These are phyloP conservation scores for Euryodendron excelsum DNA, from an alignment of 148 eudicot species.

Conservation along the genomic window DNA sequence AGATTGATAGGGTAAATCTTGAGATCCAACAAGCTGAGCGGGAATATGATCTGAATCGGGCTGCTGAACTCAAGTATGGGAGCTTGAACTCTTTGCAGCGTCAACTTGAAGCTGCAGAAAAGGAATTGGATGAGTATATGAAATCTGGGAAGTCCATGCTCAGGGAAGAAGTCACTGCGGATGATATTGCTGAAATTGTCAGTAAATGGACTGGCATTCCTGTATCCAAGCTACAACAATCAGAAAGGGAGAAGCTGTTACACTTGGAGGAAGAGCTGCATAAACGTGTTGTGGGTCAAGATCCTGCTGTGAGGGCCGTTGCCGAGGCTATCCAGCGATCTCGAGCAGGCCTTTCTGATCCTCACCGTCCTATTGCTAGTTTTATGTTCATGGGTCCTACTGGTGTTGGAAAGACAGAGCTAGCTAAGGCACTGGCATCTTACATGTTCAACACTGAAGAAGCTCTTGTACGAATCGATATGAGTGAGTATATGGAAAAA, in stretches of 20 bases:
- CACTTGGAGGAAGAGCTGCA: conserved; percentile 88
- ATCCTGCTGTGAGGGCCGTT: conserved; percentile 82
- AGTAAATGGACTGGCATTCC: conserved; percentile 99
- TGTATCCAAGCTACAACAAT: conserved; percentile 84
- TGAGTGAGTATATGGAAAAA: conserved; percentile 97
- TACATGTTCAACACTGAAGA: conserved; percentile 83
- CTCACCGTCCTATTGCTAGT: conserved; percentile 90
- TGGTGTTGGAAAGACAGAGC: conserved; percentile 90
- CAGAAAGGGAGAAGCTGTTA: conserved; percentile 60
- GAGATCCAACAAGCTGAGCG: conserved; percentile 96
- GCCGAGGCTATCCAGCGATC: conserved; percentile 96
- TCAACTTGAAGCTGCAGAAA: conserved; percentile 83
- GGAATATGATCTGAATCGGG: conserved; percentile 93
- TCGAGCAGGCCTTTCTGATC: conserved; percentile 92
- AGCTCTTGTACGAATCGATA: conserved; percentile 81
- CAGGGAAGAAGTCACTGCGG: conserved; percentile 86
- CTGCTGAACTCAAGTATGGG: conserved; percentile 97
- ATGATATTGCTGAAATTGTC: conserved; percentile 92
- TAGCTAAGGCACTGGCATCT: conserved; percentile 74
- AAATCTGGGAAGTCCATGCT: conserved; percentile 95
- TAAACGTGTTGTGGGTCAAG: conserved; percentile 85
- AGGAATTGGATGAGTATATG: conserved; percentile 77
- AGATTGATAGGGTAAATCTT: conserved; percentile 95
- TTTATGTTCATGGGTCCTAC: conserved; percentile 97
- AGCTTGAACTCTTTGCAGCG: conserved; percentile 84